These are phyloP conservation scores for Botrytis aclada DNA, from an alignment of 2,329 filamentous ascomycete species.

Conservation along the genomic window DNA sequence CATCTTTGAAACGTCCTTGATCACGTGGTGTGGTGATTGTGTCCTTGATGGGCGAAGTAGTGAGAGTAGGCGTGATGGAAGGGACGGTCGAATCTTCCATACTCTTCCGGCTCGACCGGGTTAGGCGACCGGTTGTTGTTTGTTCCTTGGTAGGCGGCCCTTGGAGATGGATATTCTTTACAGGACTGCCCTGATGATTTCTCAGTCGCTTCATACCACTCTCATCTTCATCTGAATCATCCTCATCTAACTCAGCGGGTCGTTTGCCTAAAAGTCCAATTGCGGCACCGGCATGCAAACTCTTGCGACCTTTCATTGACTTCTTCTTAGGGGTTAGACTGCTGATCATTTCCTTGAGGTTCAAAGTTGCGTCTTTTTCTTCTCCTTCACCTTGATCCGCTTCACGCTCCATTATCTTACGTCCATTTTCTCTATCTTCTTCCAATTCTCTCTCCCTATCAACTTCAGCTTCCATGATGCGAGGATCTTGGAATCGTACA, in stretches of 20 bases:
- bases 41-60: slow-evolving; percentile 48
- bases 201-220: slow-evolving; percentile 68
- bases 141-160: slow-evolving; percentile 67
- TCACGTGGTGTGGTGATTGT: slow-evolving; percentile 54
- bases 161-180: slow-evolving; percentile 70
- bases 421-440: slow-evolving; percentile 57
- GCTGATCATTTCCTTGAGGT: slow-evolving; percentile 73
- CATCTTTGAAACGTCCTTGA: slow-evolving; percentile 54
- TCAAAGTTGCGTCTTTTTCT: slow-evolving; percentile 62
- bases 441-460: slow-evolving; percentile 61
- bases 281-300: slow-evolving; percentile 71
- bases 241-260: slow-evolving; percentile 65
- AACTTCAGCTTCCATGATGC: slow-evolving; percentile 58
- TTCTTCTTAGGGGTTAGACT: slow-evolving; percentile 75
- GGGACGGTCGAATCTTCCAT: slow-evolving; percentile 42
- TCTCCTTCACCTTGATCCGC: slow-evolving; percentile 46
- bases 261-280: slow-evolving; percentile 72
- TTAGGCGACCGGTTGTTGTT: slow-evolving; percentile 58
- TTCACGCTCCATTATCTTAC: slow-evolving; percentile 54
- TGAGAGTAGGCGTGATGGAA: slow-evolving; percentile 43
- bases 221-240: slow-evolving; percentile 58
- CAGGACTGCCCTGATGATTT: slow-evolving; percentile 69
- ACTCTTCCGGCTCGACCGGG: slow-evolving; percentile 49
- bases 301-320: slow-evolving; percentile 65
- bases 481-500: slow-evolving; percentile 65